A percentile compares a stretch with the other conserved stretches of the same genome.
Conservation (phyloP, 2,329 filamentous ascomycete species). For the Scytalidium lignicola region DNA sequence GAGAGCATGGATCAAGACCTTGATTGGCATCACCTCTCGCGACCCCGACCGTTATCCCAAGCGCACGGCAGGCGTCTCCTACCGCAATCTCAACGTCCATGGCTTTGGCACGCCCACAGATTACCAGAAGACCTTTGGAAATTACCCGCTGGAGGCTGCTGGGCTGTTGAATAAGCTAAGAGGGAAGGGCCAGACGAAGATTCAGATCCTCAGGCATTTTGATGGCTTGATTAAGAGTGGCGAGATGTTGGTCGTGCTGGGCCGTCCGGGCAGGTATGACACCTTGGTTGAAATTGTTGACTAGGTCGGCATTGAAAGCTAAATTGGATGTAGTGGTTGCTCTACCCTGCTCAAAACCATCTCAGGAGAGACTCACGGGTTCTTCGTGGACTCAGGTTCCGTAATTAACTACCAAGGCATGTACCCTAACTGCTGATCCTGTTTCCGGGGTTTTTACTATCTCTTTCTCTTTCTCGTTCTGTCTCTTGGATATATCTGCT, state of each 20-base stretch:
- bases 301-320: background rate
- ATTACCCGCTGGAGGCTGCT: slow-evolving; percentile 50
- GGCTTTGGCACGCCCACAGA: slow-evolving; percentile 65
- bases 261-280: slow-evolving; percentile 52
- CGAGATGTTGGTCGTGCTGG: slow-evolving; percentile 65
- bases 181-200: slow-evolving; percentile 44
- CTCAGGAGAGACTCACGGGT: slow-evolving; percentile 47
- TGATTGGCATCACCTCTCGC: slow-evolving; percentile 44
- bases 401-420: slow-evolving; percentile 60
- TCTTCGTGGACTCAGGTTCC: slow-evolving; percentile 45
- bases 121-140: slow-evolving; percentile 63
- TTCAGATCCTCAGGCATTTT: slow-evolving; percentile 56
- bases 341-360: slow-evolving; percentile 60
- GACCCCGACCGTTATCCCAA: slow-evolving; percentile 46
- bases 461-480: slow-evolving; percentile 49
- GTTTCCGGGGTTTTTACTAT: slow-evolving; percentile 45
- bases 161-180: slow-evolving; percentile 44
- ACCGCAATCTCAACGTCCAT: slow-evolving; percentile 63
- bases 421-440: too few species aligned
- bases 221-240: slow-evolving; percentile 59
- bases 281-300: background rate
- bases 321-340: slow-evolving; percentile 46
- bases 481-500: slow-evolving; percentile 34
- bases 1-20: slow-evolving; percentile 54
- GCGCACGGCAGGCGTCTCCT: slow-evolving; percentile 60